Evolutionary conservation across 768 basidiomycete genomes (phyloP).

Genomic region (Leucogyrophana mollusca): DNA sequence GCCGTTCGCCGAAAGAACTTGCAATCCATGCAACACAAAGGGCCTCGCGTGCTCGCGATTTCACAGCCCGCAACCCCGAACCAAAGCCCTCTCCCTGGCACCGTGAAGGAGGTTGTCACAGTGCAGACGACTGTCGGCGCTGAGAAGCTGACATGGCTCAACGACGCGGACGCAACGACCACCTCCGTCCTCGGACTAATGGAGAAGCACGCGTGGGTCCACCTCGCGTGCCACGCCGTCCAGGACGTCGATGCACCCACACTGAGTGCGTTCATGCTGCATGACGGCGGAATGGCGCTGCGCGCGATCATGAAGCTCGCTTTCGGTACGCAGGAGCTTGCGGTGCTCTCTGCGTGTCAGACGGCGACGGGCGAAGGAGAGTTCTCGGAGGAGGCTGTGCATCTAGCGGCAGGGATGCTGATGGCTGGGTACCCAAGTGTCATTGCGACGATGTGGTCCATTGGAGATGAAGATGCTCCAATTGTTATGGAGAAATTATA

Average conservation of each 20-base stretch:
- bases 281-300: too few species aligned
- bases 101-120: conserved; percentile 20
- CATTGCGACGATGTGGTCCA: conserved; percentile 45
- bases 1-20: too few species aligned
- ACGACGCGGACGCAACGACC: conserved; percentile 15
- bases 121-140: too few species aligned
- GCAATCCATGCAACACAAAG: neutral
- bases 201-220: too few species aligned
- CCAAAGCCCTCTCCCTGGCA: conserved; percentile 8
- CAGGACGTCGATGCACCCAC: conserved; percentile 19
- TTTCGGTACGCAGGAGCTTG: conserved; percentile 27
- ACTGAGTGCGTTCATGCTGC: conserved; percentile 21
- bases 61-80: conserved; percentile 16
- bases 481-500: conserved; percentile 33
- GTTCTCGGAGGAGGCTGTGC: conserved; percentile 36
- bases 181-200: conserved; percentile 17
- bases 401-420: conserved; percentile 43
- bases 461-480: conserved; percentile 36
- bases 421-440: conserved; percentile 29
- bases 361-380: conserved; percentile 35
- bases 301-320: conserved; percentile 7
- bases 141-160: too few species aligned
- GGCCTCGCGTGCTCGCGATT: conserved; percentile 9
- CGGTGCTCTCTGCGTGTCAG: conserved; percentile 48
- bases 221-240: conserved; percentile 31